phyloP scores from a whole-genome alignment of 2,329 filamentous ascomycete species.

The Teratosphaeria epicoccoides region DNA sequence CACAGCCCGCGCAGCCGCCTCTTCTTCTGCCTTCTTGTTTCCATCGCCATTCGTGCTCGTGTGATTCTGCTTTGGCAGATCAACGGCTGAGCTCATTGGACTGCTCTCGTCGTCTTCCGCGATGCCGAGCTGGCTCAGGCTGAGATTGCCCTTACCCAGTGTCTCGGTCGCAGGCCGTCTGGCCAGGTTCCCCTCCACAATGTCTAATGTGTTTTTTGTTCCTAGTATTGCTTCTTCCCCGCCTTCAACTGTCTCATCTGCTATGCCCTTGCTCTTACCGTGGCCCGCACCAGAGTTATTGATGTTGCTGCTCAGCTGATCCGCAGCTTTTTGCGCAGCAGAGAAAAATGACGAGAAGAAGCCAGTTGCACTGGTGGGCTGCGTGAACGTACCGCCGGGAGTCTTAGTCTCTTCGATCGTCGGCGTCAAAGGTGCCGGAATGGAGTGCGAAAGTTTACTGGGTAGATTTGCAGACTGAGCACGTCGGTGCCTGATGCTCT shows the following conservation, averaged over 20 bases:
- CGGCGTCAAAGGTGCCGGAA: constrained; percentile 62
- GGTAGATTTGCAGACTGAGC: constrained; percentile 37
- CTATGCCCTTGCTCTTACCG: constrained; percentile 33
- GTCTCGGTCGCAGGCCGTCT: constrained; percentile 71
- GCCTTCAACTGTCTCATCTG: constrained; percentile 9
- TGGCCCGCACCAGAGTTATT: constrained; percentile 45
- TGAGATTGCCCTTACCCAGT: constrained; percentile 77
- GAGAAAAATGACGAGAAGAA: constrained; percentile 95
- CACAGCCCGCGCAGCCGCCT: constrained; percentile 49
- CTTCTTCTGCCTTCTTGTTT: constrained; percentile 48
- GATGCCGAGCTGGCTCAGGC: constrained; percentile 79
- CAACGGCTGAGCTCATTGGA: constrained; percentile 48
- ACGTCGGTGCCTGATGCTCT: constrained; percentile 24
- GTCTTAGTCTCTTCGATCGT: constrained; percentile 60
- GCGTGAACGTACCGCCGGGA: constrained; percentile 43
- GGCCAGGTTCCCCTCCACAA: constrained; percentile 42
- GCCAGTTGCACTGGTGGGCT: constrained; percentile 41
- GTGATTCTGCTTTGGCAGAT: constrained; percentile 47
- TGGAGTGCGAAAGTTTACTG: constrained; percentile 77
- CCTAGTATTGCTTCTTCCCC: constrained; percentile 34
- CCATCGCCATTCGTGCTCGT: constrained; percentile 13
- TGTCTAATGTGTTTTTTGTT: constrained; percentile 14
- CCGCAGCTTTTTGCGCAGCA: constrained; percentile 85
- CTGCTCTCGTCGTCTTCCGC: constrained; percentile 44
- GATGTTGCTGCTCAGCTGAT: constrained; percentile 61